Conservation (phyloP, 441 rosid species). For the Gossypium davidsonii region DNA sequence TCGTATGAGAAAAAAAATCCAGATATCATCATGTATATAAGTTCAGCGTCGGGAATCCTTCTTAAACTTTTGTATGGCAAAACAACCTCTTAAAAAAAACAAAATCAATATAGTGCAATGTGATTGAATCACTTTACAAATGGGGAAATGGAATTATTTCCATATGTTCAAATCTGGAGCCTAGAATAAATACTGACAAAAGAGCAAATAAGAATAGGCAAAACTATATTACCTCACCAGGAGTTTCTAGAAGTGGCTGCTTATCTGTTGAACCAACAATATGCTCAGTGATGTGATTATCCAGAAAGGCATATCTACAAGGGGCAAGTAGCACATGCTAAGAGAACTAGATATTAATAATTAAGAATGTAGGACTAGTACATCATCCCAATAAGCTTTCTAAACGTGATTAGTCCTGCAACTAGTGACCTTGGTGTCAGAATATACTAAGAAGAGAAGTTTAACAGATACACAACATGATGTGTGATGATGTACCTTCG, state of each 20-base stretch:
- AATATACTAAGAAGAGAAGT: background rate
- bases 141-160: background rate
- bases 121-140: background rate
- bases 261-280: conserved; percentile 69
- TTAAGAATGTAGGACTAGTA: conserved; percentile 1
- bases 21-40: background rate
- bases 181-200: background rate
- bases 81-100: background rate
- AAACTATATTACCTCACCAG: conserved; percentile 51
- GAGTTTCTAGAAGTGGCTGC: conserved; percentile 86
- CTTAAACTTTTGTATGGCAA: background rate
- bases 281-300: conserved; percentile 46
- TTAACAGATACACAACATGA: background rate
- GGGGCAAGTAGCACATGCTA: conserved; percentile 4
- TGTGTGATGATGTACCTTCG: conserved; percentile 42
- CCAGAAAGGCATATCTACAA: conserved; percentile 51
- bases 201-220: background rate
- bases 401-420: background rate
- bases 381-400: background rate
- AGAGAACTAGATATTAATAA: background rate
- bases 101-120: conserved; percentile 6
- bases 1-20: background rate
- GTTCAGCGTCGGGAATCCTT: background rate
- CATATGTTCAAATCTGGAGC: background rate
- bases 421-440: conserved; percentile 1